A percentile compares a stretch with the other conserved stretches of the same genome.
Conservation (phyloP, 495 filamentous ascomycete species). For the Apodospora peruviana region DNA sequence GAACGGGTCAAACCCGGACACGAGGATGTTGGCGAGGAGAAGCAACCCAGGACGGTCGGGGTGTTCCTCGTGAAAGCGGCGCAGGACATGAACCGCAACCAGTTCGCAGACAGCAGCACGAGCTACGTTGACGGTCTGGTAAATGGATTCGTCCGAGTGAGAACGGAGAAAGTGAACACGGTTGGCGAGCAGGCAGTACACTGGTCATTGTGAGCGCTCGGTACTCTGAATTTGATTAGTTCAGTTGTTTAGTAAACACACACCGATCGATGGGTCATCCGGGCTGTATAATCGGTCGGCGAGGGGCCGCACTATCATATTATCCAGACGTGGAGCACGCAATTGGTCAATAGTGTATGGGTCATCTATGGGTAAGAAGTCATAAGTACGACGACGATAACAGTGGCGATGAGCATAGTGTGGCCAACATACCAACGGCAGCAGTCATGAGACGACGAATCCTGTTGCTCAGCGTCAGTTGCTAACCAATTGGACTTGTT, state of each 20-base stretch:
- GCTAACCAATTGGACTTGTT: no score
- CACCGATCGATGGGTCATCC: slow-evolving; percentile 51
- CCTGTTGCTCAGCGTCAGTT: slow-evolving; percentile 24
- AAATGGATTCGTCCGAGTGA: slow-evolving; percentile 48
- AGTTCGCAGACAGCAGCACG: slow-evolving; percentile 58
- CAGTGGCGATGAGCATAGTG: no score
- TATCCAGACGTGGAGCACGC: slow-evolving; percentile 52
- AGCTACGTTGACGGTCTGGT: slow-evolving; percentile 55
- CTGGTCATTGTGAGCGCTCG: slow-evolving; percentile 15
- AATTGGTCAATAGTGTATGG: slow-evolving; percentile 57
- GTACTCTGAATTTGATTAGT: neutral
- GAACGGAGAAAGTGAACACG: slow-evolving; percentile 57
- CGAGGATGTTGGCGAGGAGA: slow-evolving; percentile 53
- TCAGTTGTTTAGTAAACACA: slow-evolving; percentile 4
- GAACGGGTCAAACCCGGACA: slow-evolving; percentile 60
- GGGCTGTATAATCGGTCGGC: slow-evolving; percentile 55
- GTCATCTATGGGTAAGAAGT: slow-evolving; percentile 39
- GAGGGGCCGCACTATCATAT: slow-evolving; percentile 51
- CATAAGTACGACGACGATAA: no score
- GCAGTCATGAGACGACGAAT: slow-evolving; percentile 26
- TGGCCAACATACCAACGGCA: slow-evolving; percentile 20
- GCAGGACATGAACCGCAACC: slow-evolving; percentile 50
- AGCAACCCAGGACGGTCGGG: slow-evolving; percentile 51
- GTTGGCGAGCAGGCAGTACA: slow-evolving; percentile 63
- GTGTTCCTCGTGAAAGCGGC: slow-evolving; percentile 57